These are phyloP conservation scores for Gloeopeniophorella convolvens DNA, from an alignment of 768 basidiomycete species.

Conservation along the genomic window DNA sequence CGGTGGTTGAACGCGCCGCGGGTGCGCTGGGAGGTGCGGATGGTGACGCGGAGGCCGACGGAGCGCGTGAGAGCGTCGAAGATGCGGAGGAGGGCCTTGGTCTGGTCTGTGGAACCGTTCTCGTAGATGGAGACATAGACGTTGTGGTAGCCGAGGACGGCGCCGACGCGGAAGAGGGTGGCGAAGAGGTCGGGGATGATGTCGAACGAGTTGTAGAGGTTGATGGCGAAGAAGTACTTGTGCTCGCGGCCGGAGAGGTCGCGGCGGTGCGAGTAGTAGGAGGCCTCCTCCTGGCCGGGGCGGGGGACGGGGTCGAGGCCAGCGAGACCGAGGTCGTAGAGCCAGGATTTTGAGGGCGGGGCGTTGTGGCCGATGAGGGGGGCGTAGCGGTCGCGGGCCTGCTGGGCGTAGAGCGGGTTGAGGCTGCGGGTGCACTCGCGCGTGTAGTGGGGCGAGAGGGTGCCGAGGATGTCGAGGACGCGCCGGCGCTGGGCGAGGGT, in stretches of 20 bases:
- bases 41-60: slow-evolving; percentile 89
- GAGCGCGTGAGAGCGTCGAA: slow-evolving; percentile 88
- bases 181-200: slow-evolving; percentile 96
- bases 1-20: slow-evolving; percentile 97
- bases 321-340: slow-evolving; percentile 44
- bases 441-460: slow-evolving; percentile 87
- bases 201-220: slow-evolving; percentile 99
- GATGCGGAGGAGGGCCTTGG: slow-evolving; percentile 90
- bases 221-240: slow-evolving; percentile 99
- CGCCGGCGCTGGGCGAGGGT: slow-evolving; percentile 79
- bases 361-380: slow-evolving; percentile 75
- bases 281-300: slow-evolving; percentile 36
- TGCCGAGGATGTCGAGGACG: slow-evolving; percentile 80
- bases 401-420: slow-evolving; percentile 79
- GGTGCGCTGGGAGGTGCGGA: slow-evolving; percentile 87
- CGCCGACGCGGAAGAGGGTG: slow-evolving; percentile 88
- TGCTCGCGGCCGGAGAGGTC: slow-evolving; percentile 53
- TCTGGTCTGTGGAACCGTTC: slow-evolving; percentile 98
- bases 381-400: slow-evolving; percentile 80
- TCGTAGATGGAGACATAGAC: slow-evolving; percentile 99
- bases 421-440: slow-evolving; percentile 82
- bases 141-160: slow-evolving; percentile 94
- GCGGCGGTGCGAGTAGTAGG: slow-evolving; percentile 28
- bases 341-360: slow-evolving; percentile 52
- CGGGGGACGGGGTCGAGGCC: slow-evolving; percentile 26